Conservation (phyloP, 352 stramenopile genomes). For the Phytophthora tubulina region DNA sequence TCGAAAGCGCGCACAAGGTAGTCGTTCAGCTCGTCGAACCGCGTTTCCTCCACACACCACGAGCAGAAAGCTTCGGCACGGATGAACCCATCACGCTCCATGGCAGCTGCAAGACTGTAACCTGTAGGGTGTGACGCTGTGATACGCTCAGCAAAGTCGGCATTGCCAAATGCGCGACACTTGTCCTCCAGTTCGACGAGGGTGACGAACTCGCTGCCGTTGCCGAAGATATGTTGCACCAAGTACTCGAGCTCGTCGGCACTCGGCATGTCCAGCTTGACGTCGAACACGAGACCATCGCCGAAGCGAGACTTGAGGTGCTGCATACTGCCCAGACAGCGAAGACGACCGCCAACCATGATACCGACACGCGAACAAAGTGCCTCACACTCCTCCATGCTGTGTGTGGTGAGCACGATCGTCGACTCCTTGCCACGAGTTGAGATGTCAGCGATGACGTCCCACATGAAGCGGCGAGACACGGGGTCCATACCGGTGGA, state of each 20-base stretch:
- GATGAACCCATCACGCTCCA: constrained; percentile 54
- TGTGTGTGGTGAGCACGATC: constrained; percentile 88
- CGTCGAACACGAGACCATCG: constrained; percentile 91
- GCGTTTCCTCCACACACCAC: constrained; percentile 69
- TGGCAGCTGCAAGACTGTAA: constrained; percentile 57
- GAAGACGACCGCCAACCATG: constrained; percentile 78
- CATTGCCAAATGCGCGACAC: constrained; percentile 60
- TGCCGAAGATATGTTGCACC: constrained; percentile 25
- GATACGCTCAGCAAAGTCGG: constrained; percentile 44
- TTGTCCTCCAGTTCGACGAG: constrained; percentile 33
- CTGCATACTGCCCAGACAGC: constrained; percentile 80
- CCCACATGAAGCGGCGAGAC: constrained; percentile 48
- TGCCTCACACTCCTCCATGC: constrained; percentile 82
- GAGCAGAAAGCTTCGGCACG: constrained; percentile 52
- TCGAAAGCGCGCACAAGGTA: constrained; percentile 44
- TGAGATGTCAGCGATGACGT: constrained; percentile 80
- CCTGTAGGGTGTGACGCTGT: constrained; percentile 57
- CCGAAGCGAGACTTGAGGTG: constrained; percentile 96
- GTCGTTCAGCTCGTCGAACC: constrained; percentile 42
- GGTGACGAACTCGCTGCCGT: constrained; percentile 40
- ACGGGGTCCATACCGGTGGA: constrained; percentile 94
- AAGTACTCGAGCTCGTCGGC: constrained; percentile 41
- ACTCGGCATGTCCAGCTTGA: constrained; percentile 46
- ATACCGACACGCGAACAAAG: constrained; percentile 91
- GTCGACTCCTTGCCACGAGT: constrained; percentile 64